Percentiles rank a stretch among this genome's conserved stretches.
Evolutionary conservation across 306 rosid species (phyloP).

Genomic region (Quercus engelmannii): DNA sequence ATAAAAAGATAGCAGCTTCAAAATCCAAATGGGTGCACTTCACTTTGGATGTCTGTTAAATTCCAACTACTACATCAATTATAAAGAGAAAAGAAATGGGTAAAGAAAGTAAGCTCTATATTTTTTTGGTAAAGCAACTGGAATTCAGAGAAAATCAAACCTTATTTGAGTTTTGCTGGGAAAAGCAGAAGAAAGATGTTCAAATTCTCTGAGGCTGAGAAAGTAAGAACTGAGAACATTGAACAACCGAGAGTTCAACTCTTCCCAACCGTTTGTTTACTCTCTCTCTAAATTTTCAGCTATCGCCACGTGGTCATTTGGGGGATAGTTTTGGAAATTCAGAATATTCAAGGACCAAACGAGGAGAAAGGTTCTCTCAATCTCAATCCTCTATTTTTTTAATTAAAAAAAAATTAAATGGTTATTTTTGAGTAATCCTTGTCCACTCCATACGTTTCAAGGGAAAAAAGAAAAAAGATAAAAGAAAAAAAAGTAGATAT

Average conservation of each 20-base stretch:
- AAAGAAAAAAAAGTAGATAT: too few species aligned
- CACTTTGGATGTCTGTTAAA: neutral
- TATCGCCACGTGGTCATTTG: neutral
- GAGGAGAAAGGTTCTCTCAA: too few species aligned
- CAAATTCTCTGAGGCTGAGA: too few species aligned
- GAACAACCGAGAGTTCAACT: too few species aligned
- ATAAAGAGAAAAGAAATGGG: neutral
- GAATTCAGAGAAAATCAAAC: conserved; percentile 2
- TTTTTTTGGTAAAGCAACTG: neutral
- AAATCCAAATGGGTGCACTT: neutral
- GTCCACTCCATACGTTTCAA: too few species aligned
- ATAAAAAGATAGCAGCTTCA: neutral
- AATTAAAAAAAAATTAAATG: too few species aligned
- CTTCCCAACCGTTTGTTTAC: neutral
- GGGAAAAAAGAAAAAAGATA: too few species aligned
- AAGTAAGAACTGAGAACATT: too few species aligned
- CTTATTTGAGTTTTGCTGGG: neutral
- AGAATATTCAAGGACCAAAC: too few species aligned
- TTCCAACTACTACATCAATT: neutral
- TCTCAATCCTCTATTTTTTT: too few species aligned
- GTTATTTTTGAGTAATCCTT: too few species aligned
- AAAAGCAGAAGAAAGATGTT: neutral
- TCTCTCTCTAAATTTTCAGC: neutral
- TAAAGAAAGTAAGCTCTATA: too few species aligned
- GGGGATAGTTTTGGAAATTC: neutral